Percentiles rank a stretch among this genome's conserved stretches.
Conservation (phyloP, 352 stramenopile species). For the Aphanomyces euteiches region DNA sequence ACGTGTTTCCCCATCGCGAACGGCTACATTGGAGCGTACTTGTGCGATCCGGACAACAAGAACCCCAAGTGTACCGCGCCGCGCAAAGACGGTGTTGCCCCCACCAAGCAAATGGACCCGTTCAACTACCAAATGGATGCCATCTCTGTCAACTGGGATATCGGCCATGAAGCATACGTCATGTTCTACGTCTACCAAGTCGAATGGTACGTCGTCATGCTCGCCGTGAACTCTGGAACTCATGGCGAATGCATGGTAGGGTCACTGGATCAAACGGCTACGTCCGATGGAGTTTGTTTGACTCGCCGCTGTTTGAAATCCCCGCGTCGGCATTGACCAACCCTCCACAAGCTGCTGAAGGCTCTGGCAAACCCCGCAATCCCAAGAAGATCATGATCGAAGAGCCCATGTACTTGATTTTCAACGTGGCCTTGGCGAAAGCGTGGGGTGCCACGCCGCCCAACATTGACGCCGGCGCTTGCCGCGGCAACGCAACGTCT, state of each 20-base stretch:
- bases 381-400: slow-evolving; percentile 33
- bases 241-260: neutral
- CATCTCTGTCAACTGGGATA: slow-evolving; percentile 67
- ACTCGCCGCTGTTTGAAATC: slow-evolving; percentile 56
- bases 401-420: slow-evolving; percentile 78
- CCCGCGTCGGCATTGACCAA: slow-evolving; percentile 50
- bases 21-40: slow-evolving; percentile 35
- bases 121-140: slow-evolving; percentile 80
- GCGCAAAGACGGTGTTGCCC: slow-evolving; percentile 36
- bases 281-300: slow-evolving; percentile 65
- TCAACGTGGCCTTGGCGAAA: slow-evolving; percentile 75
- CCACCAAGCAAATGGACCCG: slow-evolving; percentile 52
- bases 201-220: slow-evolving; percentile 42
- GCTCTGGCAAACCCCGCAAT: slow-evolving; percentile 19
- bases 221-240: neutral
- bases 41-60: slow-evolving; percentile 43
- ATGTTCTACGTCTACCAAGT: slow-evolving; percentile 63
- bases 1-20: slow-evolving; percentile 37
- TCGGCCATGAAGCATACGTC: slow-evolving; percentile 53
- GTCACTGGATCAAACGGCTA: slow-evolving; percentile 53
- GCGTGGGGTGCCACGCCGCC: slow-evolving; percentile 49
- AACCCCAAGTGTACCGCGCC: slow-evolving; percentile 43
- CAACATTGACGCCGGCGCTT: slow-evolving; percentile 26
- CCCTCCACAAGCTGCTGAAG: slow-evolving; percentile 35
- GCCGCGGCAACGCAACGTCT: slow-evolving; percentile 28